A percentile compares a stretch with the other conserved stretches of the same genome.
Conservation (phyloP, 1,284 basidiomycete species). For the Marasmius sp. region DNA sequence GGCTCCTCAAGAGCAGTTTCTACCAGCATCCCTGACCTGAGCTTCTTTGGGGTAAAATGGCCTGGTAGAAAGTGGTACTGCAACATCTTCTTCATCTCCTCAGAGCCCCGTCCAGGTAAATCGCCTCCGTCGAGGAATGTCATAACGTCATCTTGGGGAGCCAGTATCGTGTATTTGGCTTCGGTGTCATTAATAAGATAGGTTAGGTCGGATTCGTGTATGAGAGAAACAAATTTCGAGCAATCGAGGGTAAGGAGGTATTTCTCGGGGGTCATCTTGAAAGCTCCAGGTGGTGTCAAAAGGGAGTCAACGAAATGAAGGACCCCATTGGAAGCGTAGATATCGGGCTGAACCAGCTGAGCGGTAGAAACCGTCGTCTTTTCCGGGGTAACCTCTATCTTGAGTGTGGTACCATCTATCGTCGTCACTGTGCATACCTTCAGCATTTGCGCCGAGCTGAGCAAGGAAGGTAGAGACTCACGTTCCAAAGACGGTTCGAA, state of each 20-base stretch:
- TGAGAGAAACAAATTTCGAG: slow-evolving; percentile 84
- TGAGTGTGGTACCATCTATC: slow-evolving; percentile 65
- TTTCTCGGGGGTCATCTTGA: slow-evolving; percentile 91
- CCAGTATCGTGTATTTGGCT: slow-evolving; percentile 78
- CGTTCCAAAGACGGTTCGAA: slow-evolving; percentile 55
- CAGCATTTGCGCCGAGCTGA: slow-evolving; percentile 4
- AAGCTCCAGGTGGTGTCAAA: slow-evolving; percentile 74
- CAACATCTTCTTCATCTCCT: slow-evolving; percentile 65
- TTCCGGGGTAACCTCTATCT: slow-evolving; percentile 53
- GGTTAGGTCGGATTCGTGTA: slow-evolving; percentile 81
- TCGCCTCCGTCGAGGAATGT: slow-evolving; percentile 49
- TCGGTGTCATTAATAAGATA: slow-evolving; percentile 79
- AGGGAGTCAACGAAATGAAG: slow-evolving; percentile 87
- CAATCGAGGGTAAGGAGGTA: slow-evolving; percentile 89
- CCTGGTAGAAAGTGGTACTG: slow-evolving; percentile 90
- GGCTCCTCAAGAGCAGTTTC: slow-evolving; percentile 75
- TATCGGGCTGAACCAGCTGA: slow-evolving; percentile 68
- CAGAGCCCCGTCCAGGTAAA: slow-evolving; percentile 64
- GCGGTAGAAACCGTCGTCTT: slow-evolving; percentile 67
- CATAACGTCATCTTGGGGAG: slow-evolving; percentile 87
- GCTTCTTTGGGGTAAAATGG: slow-evolving; percentile 65
- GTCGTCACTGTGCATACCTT: slow-evolving; percentile 58
- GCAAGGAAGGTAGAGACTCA: slow-evolving; percentile 35
- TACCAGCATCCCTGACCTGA: slow-evolving; percentile 74
- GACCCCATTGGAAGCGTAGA: slow-evolving; percentile 94